phyloP scores from a whole-genome alignment of 1,139 yeast genomes.

The Meyerozyma sp. region DNA sequence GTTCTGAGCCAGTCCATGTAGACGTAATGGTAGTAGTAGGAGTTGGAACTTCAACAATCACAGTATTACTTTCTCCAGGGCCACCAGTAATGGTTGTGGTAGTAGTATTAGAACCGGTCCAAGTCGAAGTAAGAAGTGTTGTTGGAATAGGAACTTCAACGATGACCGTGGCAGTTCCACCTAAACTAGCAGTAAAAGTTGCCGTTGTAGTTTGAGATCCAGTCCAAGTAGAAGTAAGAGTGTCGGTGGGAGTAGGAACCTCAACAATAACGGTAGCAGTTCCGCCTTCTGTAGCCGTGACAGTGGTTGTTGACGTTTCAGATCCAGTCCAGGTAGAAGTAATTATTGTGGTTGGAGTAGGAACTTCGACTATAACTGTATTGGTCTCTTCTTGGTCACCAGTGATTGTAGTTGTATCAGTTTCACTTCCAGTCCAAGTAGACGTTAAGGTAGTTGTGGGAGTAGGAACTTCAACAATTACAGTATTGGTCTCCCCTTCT shows the following conservation, averaged over 20 bases:
- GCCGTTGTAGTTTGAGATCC: constrained; percentile 8
- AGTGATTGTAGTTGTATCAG: background rate
- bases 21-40: constrained; percentile 3
- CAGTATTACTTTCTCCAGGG: constrained; percentile 9
- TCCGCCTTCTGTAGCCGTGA: no score
- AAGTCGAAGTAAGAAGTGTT: constrained; percentile 5
- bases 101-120: constrained; percentile 5
- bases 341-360: constrained; percentile 1
- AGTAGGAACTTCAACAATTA: constrained; percentile 13
- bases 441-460: constrained; percentile 8
- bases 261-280: constrained; percentile 2
- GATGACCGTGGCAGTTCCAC: constrained; percentile 11
- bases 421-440: background rate
- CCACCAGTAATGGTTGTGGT: constrained; percentile 5
- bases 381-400: background rate
- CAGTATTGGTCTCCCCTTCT: constrained; percentile 11
- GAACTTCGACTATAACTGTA: constrained; percentile 5
- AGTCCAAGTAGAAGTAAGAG: constrained; percentile 13
- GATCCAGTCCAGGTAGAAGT: constrained; percentile 2
- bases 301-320: no score
- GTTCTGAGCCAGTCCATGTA: constrained; percentile 7
- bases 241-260: constrained; percentile 4
- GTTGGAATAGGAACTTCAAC: constrained; percentile 8
- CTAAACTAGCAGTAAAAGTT: constrained; percentile 1
- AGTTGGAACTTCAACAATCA: constrained; percentile 5